These are phyloP conservation scores for Lipomyces anomalus DNA, from an alignment of 805 yeast species.

Conservation along the genomic window DNA sequence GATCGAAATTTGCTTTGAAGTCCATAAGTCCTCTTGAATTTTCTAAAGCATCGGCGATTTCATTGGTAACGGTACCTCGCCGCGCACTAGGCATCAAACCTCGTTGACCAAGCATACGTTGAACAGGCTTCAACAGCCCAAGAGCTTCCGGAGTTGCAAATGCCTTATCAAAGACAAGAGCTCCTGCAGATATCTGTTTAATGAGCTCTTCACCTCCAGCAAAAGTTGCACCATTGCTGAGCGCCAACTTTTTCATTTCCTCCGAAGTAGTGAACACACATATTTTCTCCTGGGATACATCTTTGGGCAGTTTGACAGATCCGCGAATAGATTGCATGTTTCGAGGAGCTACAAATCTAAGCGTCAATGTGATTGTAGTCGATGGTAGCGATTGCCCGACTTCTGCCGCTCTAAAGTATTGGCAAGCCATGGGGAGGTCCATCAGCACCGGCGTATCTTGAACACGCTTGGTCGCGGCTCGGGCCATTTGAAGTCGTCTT, in stretches of 20 bases:
- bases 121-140: conserved; percentile 55
- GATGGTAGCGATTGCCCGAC: conserved; percentile 75
- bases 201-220: conserved; percentile 73
- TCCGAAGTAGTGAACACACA: conserved; percentile 62
- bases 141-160: conserved; percentile 81
- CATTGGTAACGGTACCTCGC: conserved; percentile 64
- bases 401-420: conserved; percentile 80
- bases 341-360: conserved; percentile 61
- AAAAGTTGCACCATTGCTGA: conserved; percentile 52
- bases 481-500: conserved; percentile 24
- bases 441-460: conserved; percentile 56
- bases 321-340: conserved; percentile 77
- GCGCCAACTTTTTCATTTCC: conserved; percentile 48
- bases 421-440: conserved; percentile 61
- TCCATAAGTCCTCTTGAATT: conserved; percentile 6
- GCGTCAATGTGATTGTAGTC: conserved; percentile 62
- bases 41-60: conserved; percentile 6
- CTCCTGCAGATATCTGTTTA: conserved; percentile 52
- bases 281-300: conserved; percentile 59
- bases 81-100: conserved; percentile 85
- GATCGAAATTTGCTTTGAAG: conserved; percentile 6
- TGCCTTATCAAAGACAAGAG: conserved; percentile 61
- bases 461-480: conserved; percentile 39
- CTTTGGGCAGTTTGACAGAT: conserved; percentile 62
- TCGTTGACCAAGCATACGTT: conserved; percentile 79